phyloP scores from a whole-genome alignment of 176 grass and related monocot species.

The Cocos nucifera region DNA sequence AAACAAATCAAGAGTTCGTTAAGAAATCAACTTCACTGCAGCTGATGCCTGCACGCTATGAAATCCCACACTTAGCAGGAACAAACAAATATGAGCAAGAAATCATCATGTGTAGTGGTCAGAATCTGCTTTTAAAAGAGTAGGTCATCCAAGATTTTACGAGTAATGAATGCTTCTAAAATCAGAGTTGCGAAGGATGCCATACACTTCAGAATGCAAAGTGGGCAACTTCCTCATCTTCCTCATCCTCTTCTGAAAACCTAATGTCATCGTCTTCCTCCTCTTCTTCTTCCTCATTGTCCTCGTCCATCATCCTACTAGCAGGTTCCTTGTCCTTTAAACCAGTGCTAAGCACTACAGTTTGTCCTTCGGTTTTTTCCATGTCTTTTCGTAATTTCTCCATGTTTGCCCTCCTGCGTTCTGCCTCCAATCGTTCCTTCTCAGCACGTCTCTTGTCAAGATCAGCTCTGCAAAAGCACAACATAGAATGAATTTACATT shows the following conservation, averaged over 20 bases:
- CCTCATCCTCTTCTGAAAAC: constrained; percentile 63
- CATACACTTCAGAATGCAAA: constrained; percentile 59
- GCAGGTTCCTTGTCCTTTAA: constrained; percentile 45
- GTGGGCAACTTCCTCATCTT: constrained; percentile 66
- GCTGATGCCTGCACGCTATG: too few relatives aligned
- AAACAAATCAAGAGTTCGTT: too few relatives aligned
- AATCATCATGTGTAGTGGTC: too few relatives aligned
- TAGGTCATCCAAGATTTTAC: too few relatives aligned
- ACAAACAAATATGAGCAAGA: too few relatives aligned
- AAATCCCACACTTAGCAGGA: too few relatives aligned
- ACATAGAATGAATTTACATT: background rate
- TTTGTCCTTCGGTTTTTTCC: constrained; percentile 82
- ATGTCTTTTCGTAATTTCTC: constrained; percentile 77
- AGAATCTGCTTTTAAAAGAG: too few relatives aligned
- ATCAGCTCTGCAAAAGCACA: constrained; percentile 53
- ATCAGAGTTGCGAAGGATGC: background rate
- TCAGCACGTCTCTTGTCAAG: constrained; percentile 89
- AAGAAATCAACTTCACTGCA: too few relatives aligned
- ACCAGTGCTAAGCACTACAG: constrained; percentile 77
- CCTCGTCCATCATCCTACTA: constrained; percentile 52
- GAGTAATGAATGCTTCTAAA: too few relatives aligned
- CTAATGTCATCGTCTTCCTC: constrained; percentile 36
- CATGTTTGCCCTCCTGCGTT: constrained; percentile 68
- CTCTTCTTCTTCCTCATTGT: constrained; percentile 34
- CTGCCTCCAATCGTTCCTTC: constrained; percentile 63